Evolutionary conservation across 2,329 filamentous ascomycete species (phyloP), one percentile per base, ranked within the genome.

Genomic region (Hypoxylon sp.): DNA sequence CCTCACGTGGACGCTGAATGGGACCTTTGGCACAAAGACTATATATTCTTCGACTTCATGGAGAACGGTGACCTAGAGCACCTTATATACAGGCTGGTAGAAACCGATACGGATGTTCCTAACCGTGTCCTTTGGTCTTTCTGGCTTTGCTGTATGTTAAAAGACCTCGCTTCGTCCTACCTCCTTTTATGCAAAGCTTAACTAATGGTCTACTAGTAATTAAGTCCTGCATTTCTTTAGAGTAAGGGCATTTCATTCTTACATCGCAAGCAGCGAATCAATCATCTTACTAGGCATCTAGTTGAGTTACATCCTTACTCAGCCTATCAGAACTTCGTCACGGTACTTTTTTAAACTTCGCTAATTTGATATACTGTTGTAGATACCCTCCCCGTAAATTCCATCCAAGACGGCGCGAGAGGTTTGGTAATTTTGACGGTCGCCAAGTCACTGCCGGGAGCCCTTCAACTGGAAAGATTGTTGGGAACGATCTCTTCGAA

Each of bases 331-430:
- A 25, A 7, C 19, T 38, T 14, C 19, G 28, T 11, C 17, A 6
- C 5, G 19, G 14, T 21, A 46, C n/a, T 21, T 28, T 25, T 41
- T 3, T n/a, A 13, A 28, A 48, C 21, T 11, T 28, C 45, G 21
- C 66, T 75, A 36, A 63, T 17, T 6, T 23, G 2, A 66, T 25
- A 46, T 14, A 4, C 1, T 30, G 1, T 49, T 41, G 13, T 11
- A 74, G 70, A 57, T 75, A 70, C 25, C 73, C 72, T 10, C 66
- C 65, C n/a, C 68, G 63, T 9, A 72, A 73, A 38, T 74, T 72
- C 55, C 73, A 74, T 45, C 70, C 70, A 11, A 57, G 46, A 21
- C 61, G 72, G 21, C 62, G 46, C 25, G 49, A 60, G 3, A 25
- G 3, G 11, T 1, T n/a, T 43, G 41, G 14, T 23, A 25, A 23